Base-by-base conservation (phyloP, 768 basidiomycete genomes). In the Phanerochaete sordida region DNA sequence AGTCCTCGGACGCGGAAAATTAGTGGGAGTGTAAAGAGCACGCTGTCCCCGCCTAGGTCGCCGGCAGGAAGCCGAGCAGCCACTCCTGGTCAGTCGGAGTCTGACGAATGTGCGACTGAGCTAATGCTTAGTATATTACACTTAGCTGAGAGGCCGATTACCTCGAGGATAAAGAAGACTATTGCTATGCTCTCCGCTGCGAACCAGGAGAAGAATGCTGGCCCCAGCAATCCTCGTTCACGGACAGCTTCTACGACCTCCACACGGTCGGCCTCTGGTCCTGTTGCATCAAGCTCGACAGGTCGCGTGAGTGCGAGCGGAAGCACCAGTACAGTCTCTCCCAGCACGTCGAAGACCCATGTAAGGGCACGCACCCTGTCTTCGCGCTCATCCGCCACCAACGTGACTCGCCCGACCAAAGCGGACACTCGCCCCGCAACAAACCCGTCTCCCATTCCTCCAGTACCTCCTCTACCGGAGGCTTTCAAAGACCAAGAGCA, bases 221-320 rank as follows among this genome's bases (percentile, higher is more conserved):
- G 60, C 6, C 63, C 55, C 6, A 8, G 21, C 21, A 49, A 19
- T 37, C 27, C 59, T 1, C 64, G 64, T 24, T 27, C 52, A 1
- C 52, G 66, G n/a, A 63, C 64, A n/a, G 46, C 49, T 2, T 66
- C 67, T 39, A 54, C 61, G 2, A 43, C 47, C 12, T 61, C 56
- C 27, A 33, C 33, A 1, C 54, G 55, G 13, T 47, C 60, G 23
- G 15, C 48, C 21, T 21, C 45, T 19, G n/a, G 55, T 9, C 45
- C 48, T 12, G 30, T 54, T 6, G 35, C 58, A 3, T 48, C 57
- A 19, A 33, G 48, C 13, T 37, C 58, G 8, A 52, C 23, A 37
- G 33, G 24, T 31, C 23, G 28, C 19, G 56, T 46, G 27, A 57
- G 44, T 23, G 27, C 56, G 3, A 16, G 56, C 21, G 44, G 44